Evolutionary conservation across 371 early-diverging fungal species (phyloP), one percentile per base, ranked within the genome.

Genomic region (Mortierella sp.): DNA sequence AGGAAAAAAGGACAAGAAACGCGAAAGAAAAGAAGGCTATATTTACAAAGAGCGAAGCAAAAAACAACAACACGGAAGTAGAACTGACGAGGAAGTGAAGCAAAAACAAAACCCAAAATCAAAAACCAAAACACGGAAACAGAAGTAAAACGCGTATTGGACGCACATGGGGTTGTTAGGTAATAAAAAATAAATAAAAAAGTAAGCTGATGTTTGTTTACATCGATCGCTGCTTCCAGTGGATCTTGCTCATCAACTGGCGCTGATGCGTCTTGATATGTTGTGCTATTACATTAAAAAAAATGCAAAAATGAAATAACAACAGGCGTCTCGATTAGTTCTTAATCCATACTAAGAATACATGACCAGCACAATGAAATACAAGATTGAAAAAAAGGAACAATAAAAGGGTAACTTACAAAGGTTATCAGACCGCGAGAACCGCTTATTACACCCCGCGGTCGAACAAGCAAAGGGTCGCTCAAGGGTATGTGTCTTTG

Each of bases 401-500:
- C 16, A 65, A n/a, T n/a, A 63, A 47, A 3, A 63, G 52, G 42
- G 2, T 1, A 54, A 79, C 85, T 77, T 81, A 85, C 85, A 85
- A 31, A 93, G 88, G 68, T 94, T 94, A 90, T 98, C 99, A 11
- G 96, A 95, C 14, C 98, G 92, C 50, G 97, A 95, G 89, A 98
- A 98, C 3, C 94, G 91, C 87, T 97, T 97, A 72, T 92, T 92
- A 78, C 98, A 98, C 47, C 95, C 95, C 28, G 90, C 86, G 73
- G 91, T 91, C 31, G 91, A 91, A 88, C 98, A 98, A 52, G 91
- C 93, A 89, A 94, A 96, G 11, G 97, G 97, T 68, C 94, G 94
- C 88, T 98, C 97, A 45, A 96, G 95, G 2, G 98, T 98, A 84
- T 98, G 97, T 6, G 96, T 97, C 82, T 96, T 94, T 84, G 96